Conservation (phyloP, 2,329 filamentous ascomycete genomes). For the Knoxdaviesia proteae region DNA sequence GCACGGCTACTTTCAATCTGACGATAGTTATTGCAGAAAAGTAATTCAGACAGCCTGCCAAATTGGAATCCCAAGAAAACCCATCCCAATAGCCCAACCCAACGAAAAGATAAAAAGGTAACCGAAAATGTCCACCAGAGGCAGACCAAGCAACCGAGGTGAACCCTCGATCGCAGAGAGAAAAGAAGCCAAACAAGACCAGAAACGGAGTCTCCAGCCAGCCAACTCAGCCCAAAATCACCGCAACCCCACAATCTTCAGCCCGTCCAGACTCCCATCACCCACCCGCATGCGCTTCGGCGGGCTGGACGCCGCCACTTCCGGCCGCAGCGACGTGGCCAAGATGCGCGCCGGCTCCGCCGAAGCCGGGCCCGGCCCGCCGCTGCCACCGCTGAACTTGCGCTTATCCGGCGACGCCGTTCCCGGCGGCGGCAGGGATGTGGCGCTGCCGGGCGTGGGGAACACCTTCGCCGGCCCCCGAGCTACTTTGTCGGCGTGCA, state of each 20-base stretch:
- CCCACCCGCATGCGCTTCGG: slow-evolving; percentile 28
- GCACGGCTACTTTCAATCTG: too few species aligned
- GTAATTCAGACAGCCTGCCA: too few species aligned
- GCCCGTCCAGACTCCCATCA: slow-evolving; percentile 14
- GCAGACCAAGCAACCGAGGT: not conserved
- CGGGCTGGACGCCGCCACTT: slow-evolving; percentile 18
- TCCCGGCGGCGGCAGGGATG: slow-evolving; percentile 1
- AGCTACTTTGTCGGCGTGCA: not conserved
- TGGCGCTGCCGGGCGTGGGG: not conserved
- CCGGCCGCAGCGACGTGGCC: slow-evolving; percentile 7
- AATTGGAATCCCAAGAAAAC: too few species aligned
- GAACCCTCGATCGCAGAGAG: not conserved
- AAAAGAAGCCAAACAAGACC: not conserved
- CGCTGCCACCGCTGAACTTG: slow-evolving; percentile 3
- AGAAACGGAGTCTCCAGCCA: slow-evolving; percentile 7
- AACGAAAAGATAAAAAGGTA: not conserved
- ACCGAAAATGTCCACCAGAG: not conserved
- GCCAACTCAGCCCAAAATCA: slow-evolving; percentile 30
- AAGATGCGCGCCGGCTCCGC: too few species aligned
- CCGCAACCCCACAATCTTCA: slow-evolving; percentile 14
- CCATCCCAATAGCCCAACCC: not conserved
- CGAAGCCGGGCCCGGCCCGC: not conserved
- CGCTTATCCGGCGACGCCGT: slow-evolving; percentile 4
- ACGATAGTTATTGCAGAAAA: too few species aligned
- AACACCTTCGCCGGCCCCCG: not conserved